Percentiles rank a stretch among this genome's conserved stretches.
These are phyloP conservation scores for Colletotrichum sojae DNA, from an alignment of 2,329 filamentous ascomycete genomes.

Conservation along the genomic window DNA sequence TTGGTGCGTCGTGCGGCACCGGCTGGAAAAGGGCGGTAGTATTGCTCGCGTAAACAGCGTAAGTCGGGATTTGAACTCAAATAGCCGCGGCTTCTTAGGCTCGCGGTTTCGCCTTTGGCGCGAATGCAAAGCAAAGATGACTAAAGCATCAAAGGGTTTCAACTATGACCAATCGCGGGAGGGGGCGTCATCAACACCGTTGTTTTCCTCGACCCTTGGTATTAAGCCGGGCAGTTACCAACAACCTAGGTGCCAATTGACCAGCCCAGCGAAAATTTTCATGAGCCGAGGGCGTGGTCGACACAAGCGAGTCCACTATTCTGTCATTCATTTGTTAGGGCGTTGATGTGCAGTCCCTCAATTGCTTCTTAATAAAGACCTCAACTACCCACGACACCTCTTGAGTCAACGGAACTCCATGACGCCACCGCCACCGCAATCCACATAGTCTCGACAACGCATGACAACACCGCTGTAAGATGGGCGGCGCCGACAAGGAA, in stretches of 20 bases:
- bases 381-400: too few relatives aligned
- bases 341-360: not conserved
- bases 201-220: not conserved
- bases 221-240: not conserved
- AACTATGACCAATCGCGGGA: not conserved
- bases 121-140: not conserved
- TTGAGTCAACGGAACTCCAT: not conserved
- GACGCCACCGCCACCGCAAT: not conserved
- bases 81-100: not conserved
- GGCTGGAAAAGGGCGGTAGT: slow-evolving; percentile 3
- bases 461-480: not conserved
- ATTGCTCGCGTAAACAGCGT: not conserved
- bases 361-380: not conserved
- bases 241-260: not conserved
- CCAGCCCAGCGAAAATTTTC: not conserved
- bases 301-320: not conserved
- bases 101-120: not conserved
- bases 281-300: not conserved
- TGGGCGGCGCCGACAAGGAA: slow-evolving; percentile 31
- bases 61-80: slow-evolving; percentile 8
- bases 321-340: not conserved
- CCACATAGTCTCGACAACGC: not conserved
- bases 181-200: slow-evolving; percentile 11
- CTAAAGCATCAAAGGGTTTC: slow-evolving; percentile 1
- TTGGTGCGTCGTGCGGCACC: slow-evolving; percentile 33